These are phyloP conservation scores for Solanum piurae DNA, from an alignment of 257 asterid genomes.

Conservation along the genomic window DNA sequence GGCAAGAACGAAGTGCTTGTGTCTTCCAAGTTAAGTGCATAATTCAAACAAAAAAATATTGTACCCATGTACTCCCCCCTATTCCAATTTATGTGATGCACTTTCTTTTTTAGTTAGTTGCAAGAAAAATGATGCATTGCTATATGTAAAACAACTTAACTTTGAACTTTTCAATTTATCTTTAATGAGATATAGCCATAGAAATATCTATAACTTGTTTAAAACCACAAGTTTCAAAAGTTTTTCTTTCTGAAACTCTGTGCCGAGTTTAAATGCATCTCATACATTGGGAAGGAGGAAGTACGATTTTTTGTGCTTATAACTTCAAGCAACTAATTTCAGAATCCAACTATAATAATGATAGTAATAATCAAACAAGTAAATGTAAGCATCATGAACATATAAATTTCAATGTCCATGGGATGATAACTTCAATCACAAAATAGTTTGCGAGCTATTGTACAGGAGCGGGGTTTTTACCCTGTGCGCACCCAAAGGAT, in stretches of 20 bases:
- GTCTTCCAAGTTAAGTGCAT: neutral
- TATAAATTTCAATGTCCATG: neutral
- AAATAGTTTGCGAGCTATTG: neutral
- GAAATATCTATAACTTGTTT: neutral
- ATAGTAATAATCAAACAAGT: neutral
- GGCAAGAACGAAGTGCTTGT: neutral
- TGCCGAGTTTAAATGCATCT: neutral
- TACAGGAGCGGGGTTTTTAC: too few relatives aligned
- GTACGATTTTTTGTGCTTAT: neutral
- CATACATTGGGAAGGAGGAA: neutral
- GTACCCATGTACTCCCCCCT: neutral
- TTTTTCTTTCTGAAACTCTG: neutral
- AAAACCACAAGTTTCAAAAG: neutral
- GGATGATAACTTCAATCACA: neutral
- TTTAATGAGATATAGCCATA: neutral
- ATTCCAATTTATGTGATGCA: neutral
- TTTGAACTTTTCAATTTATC: neutral
- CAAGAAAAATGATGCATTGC: neutral
- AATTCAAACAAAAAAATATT: neutral
- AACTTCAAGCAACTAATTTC: neutral
- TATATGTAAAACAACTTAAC: neutral
- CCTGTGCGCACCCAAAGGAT: too few relatives aligned
- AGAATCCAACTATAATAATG: neutral
- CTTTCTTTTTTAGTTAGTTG: neutral
- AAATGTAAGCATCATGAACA: neutral